These are phyloP conservation scores for Apiospora hydei DNA, from an alignment of 2,329 filamentous ascomycete species.

Conservation along the genomic window DNA sequence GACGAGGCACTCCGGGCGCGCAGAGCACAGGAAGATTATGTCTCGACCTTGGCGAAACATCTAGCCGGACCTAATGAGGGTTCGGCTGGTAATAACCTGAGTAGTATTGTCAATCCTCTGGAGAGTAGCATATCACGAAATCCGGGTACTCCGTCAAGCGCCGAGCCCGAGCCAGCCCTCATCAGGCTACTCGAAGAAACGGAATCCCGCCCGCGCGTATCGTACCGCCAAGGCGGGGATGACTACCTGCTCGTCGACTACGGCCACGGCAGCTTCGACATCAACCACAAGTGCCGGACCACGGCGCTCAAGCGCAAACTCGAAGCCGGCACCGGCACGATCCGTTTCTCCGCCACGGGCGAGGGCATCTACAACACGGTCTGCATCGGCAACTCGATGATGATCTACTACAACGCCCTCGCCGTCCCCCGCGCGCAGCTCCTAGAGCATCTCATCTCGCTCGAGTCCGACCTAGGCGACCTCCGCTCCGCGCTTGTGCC, in stretches of 20 bases:
- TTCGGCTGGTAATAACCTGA: neutral
- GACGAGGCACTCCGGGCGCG: slow-evolving; percentile 52
- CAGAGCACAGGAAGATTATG: neutral
- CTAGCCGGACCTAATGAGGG: neutral
- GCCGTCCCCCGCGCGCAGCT: slow-evolving; percentile 47
- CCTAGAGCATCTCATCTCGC: slow-evolving; percentile 43
- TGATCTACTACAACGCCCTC: slow-evolving; percentile 53
- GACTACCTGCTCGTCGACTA: slow-evolving; percentile 66
- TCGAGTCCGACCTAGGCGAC: slow-evolving; percentile 49
- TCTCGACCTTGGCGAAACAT: neutral
- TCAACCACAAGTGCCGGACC: slow-evolving; percentile 63
- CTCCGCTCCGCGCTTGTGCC: slow-evolving; percentile 49
- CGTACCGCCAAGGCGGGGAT: slow-evolving; percentile 52
- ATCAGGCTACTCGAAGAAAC: slow-evolving; percentile 38
- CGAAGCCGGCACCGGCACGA: slow-evolving; percentile 40
- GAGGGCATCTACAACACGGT: slow-evolving; percentile 56
- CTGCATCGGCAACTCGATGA: slow-evolving; percentile 54
- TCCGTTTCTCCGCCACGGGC: slow-evolving; percentile 40
- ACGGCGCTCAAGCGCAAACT: slow-evolving; percentile 60
- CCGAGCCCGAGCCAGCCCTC: slow-evolving; percentile 20
- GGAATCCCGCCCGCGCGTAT: slow-evolving; percentile 46
- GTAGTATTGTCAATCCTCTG: neutral
- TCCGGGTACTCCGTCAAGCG: neutral
- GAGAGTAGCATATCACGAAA: neutral
- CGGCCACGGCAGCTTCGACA: slow-evolving; percentile 60